These are phyloP conservation scores for Eudorina sp. DNA, from an alignment of 139 green algal genomes.

Conservation along the genomic window DNA sequence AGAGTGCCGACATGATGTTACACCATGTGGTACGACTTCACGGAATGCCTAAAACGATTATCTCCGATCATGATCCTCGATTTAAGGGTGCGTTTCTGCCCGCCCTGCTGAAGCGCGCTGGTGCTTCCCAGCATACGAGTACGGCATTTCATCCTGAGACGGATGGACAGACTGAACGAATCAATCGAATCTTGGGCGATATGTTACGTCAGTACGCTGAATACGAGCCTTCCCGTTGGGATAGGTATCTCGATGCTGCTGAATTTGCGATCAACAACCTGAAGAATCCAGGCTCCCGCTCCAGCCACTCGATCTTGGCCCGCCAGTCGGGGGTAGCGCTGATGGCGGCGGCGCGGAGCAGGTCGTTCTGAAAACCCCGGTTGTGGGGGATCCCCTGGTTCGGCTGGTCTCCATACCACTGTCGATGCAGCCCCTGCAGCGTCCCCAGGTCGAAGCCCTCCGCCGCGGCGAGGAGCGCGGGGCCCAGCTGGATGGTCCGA, in stretches of 20 bases:
- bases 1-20: constrained; percentile 16
- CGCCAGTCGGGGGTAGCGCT: no score
- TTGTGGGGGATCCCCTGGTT: no score
- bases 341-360: no score
- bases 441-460: no score
- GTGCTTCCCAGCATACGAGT: not conserved
- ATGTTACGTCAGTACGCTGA: constrained; percentile 21
- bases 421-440: no score
- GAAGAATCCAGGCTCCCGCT: no score
- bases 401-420: no score
- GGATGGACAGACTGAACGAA: constrained; percentile 12
- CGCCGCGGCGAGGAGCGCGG: no score
- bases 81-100: constrained; percentile 1
- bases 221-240: not conserved
- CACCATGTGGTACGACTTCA: not conserved
- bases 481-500: no score
- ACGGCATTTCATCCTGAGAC: not conserved
- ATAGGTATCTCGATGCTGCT: not conserved
- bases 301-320: no score
- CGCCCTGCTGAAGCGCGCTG: not conserved
- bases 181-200: not conserved
- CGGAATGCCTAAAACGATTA: not conserved
- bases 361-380: no score
- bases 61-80: not conserved
- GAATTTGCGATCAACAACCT: constrained; percentile 40